Base-by-base conservation (phyloP, 2,329 filamentous ascomycete species). In the Juglanconis sp. region DNA sequence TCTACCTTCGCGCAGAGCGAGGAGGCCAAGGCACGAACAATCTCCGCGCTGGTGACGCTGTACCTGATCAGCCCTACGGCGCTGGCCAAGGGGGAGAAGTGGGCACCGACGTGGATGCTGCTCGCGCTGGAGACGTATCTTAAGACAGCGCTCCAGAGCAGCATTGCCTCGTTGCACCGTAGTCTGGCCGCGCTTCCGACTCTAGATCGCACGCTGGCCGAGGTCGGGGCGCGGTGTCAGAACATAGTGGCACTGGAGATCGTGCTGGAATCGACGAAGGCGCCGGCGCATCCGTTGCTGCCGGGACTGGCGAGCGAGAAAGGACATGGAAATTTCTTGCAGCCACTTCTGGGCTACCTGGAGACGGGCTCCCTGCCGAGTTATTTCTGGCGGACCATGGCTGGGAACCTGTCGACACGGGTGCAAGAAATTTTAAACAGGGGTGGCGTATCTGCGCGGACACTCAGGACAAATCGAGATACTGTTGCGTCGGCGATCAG, bases 321-420 rank as follows among this genome's bases (percentile, higher is more conserved):
- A 51, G 68, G 70, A 4, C 70, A 74, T 24, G 63, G 70, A 3
- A 83, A 78, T 60, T 82, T 97, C 47, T 80, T 97, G 0, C 84
- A 88, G 60, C 88, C 88, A 0, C 77, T 96, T 0, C 82, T 96
- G 8, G 78, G 84, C 10, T 81, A 88, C n/a, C 83, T 99, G 7
- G 95, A 98, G 73, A 96, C 92, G 0, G 86, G 90, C 0, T 95
- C 91, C 2, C 78, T 99, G 15, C 87, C 92, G 1, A 94, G 90
- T 0, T 96, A 94, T 72, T 99, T 96, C 76, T 99, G 95, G 92
- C 84, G 95, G 56, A 90, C 89, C 8, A 83, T 98, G 68, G 95
- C 95, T 0, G 86, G 89, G 1, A 88, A 86, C 59, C 80, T 98
- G 61, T 85, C 89, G 3, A 79, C 87, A 0, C 84, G 91, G 30